These are phyloP conservation scores for Taiozyma onychis DNA, from an alignment of 1,139 yeast species.

Conservation along the genomic window DNA sequence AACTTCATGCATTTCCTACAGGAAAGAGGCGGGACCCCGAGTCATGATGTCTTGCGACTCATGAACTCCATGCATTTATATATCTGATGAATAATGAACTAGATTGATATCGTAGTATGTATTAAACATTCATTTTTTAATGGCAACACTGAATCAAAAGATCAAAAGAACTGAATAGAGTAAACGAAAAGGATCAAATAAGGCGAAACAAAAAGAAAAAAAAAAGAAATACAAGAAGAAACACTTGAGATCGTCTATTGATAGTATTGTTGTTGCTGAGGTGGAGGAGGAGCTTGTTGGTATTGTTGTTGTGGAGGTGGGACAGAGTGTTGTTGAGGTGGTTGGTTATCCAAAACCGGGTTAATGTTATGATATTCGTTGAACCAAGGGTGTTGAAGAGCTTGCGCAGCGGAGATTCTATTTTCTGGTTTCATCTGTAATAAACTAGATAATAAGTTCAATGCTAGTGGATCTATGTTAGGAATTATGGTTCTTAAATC, in stretches of 20 bases:
- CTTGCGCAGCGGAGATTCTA: constrained; percentile 86
- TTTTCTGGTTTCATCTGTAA: constrained; percentile 91
- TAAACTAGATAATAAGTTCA: constrained; percentile 70
- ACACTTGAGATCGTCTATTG: constrained; percentile 1
- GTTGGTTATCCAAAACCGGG: constrained; percentile 1
- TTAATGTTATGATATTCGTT: constrained; percentile 49
- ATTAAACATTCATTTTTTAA: too few species aligned
- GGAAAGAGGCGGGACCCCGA: constrained; percentile 17
- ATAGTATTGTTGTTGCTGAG: constrained; percentile 16
- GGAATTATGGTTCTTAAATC: constrained; percentile 77
- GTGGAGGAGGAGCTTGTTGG: constrained; percentile 12
- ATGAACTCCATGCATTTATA: not conserved
- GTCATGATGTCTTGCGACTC: constrained; percentile 12
- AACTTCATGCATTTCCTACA: constrained; percentile 9
- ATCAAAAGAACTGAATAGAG: not conserved
- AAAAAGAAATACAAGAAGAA: not conserved
- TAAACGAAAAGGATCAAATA: not conserved
- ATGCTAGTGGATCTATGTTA: constrained; percentile 70
- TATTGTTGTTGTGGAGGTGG: constrained; percentile 2
- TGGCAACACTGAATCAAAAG: not conserved
- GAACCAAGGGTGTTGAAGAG: constrained; percentile 94
- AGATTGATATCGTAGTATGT: not conserved
- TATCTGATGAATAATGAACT: not conserved
- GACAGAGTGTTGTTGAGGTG: not conserved
- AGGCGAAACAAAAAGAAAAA: not conserved